Evolutionary conservation across 176 grass and related monocot species (phyloP), one percentile per base, ranked within the genome.

Genomic region (Miscanthus lutarioriparius): DNA sequence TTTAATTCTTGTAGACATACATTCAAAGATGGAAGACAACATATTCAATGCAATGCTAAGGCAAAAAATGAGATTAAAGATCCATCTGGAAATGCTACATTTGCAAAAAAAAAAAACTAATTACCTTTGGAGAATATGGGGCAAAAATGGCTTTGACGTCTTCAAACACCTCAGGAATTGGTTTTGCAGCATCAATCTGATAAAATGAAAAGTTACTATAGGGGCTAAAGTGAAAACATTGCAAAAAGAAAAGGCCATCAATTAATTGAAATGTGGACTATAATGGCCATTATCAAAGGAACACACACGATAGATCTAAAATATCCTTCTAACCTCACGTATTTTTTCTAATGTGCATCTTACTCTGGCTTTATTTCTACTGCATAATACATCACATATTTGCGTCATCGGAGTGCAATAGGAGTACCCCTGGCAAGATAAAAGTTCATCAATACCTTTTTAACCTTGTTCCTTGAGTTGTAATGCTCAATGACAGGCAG

Each of bases 401-500:
- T 63, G 69, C 1, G 65, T 10, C 33, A 83, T 49, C 1, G 10
- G 64, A 88, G 25, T 64, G 53, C 39, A 69, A 23, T 5, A 23
- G 40, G 2, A 58, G 20, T 38, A 56, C 1, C 19, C 5, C 74
- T 59, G 5, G 32, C 19, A 76, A 76, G 49, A n/a, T 36, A 70
- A 33, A 67, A 49, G 20, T 39, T 47, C 39, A 58, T 30, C 7
- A 45, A 56, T 91, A 98, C 93, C 96, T 95, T 90, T 69, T 93
- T 90, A 83, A 95, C 89, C 85, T 95, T 98, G 25, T 83, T 70
- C 83, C 83, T 90, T 8, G 45, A 58, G 2, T 49, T 84, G 51
- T 98, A 98, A 63, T 95, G 80, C 80, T 98, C 87, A 76, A 98
- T 82, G 51, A 98, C 96, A 92, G 96, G 96, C 77, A 95, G 83